Conservation (phyloP, 495 filamentous ascomycete genomes). For the Parachaetomium inaequale region DNA sequence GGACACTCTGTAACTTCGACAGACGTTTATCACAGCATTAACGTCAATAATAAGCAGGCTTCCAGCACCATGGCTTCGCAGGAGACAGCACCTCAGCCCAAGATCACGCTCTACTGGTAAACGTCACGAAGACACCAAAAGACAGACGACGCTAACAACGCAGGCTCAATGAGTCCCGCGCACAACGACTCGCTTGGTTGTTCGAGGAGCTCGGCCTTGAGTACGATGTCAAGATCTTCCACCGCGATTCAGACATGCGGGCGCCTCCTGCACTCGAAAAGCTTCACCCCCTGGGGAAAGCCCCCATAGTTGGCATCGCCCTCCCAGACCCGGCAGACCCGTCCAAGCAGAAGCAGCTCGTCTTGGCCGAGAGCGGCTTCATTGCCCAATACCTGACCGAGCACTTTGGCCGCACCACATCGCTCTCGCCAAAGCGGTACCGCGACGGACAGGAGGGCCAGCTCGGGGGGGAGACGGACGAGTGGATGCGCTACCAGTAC, state of each 20-base stretch:
- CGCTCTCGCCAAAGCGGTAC: constrained; percentile 64
- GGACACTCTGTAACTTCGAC: too few relatives aligned
- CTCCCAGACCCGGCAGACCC: constrained; percentile 25
- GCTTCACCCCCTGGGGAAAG: constrained; percentile 82
- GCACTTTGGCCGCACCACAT: constrained; percentile 52
- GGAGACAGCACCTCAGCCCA: background rate
- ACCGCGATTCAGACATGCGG: constrained; percentile 53
- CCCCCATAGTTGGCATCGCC: constrained; percentile 64
- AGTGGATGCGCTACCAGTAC: constrained; percentile 73
- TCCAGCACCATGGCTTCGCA: background rate
- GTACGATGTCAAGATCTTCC: constrained; percentile 74
- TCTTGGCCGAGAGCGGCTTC: constrained; percentile 75
- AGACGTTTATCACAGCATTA: too few relatives aligned
- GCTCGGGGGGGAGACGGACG: constrained; percentile 67
- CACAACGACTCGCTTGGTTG: constrained; percentile 85
- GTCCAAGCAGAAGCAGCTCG: constrained; percentile 37
- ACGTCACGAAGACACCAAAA: background rate
- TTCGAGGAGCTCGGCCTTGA: constrained; percentile 77
- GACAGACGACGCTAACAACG: background rate
- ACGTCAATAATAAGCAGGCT: too few relatives aligned
- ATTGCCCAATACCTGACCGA: constrained; percentile 80
- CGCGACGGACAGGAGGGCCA: constrained; percentile 50
- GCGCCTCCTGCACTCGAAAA: constrained; percentile 71
- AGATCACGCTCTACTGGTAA: constrained; percentile 14
- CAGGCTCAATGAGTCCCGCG: constrained; percentile 59